Conservation (phyloP, 768 basidiomycete species). For the Tulasnella sp. region DNA sequence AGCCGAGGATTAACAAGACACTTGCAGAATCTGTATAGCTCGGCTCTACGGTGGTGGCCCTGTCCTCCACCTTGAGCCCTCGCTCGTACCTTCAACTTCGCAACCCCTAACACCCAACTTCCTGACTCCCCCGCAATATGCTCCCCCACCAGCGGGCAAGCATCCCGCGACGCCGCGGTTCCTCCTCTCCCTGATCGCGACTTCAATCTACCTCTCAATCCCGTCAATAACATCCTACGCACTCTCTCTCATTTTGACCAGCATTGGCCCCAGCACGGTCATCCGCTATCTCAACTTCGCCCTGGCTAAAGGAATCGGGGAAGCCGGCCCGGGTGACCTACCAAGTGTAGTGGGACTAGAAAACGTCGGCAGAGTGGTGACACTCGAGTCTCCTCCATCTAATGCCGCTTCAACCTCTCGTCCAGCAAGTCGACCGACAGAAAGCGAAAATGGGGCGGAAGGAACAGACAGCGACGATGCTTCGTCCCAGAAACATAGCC, state of each 20-base stretch:
- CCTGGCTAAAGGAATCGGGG: conserved; percentile 65
- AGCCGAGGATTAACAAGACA: conserved; percentile 11
- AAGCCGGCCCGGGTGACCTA: conserved; percentile 33
- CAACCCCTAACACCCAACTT: conserved; percentile 76
- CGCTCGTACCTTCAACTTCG: conserved; percentile 63
- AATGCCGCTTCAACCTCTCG: background rate
- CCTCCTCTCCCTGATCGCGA: conserved; percentile 83
- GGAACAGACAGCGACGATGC: conserved; percentile 18
- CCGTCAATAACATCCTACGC: conserved; percentile 75
- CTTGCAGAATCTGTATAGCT: conserved; percentile 74
- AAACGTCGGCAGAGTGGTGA: conserved; percentile 46
- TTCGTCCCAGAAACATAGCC: conserved; percentile 17
- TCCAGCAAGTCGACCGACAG: background rate
- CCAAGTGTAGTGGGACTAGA: conserved; percentile 69
- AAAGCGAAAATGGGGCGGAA: background rate
- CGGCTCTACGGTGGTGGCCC: conserved; percentile 88
- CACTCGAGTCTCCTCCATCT: background rate
- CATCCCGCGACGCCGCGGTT: conserved; percentile 82
- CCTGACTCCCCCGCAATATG: conserved; percentile 41
- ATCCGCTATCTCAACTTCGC: conserved; percentile 81
- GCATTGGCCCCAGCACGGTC: conserved; percentile 78
- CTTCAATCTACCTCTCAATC: conserved; percentile 82
- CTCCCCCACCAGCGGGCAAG: conserved; percentile 52
- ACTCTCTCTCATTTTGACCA: conserved; percentile 67
- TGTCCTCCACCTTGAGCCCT: conserved; percentile 64